A percentile compares a stretch with the other conserved stretches of the same genome.
Evolutionary conservation across 2,329 filamentous ascomycete species (phyloP).

Genomic region (Trichoderma sp.): DNA sequence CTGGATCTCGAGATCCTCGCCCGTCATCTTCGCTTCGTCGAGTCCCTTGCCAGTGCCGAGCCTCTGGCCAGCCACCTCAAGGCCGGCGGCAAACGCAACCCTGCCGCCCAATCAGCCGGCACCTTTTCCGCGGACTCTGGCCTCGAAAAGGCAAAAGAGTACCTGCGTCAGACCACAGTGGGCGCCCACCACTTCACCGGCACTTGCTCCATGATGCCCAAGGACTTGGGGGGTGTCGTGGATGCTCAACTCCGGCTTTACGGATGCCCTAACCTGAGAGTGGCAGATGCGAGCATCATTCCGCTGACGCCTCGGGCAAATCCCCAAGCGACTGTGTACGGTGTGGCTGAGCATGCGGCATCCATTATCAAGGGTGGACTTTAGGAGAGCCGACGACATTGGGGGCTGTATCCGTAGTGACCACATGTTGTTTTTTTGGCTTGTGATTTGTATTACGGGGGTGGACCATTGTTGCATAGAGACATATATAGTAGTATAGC

Average conservation of each 20-base stretch:
- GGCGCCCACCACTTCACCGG: constrained; percentile 48
- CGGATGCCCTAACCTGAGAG: constrained; percentile 26
- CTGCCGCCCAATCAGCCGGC: constrained; percentile 25
- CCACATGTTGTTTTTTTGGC: background rate
- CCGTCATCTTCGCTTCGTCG: constrained; percentile 44
- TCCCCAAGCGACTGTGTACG: constrained; percentile 14
- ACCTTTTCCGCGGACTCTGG: background rate
- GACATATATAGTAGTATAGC: background rate
- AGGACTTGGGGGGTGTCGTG: constrained; percentile 35
- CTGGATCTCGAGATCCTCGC: constrained; percentile 55
- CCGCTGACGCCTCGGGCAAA: constrained; percentile 11
- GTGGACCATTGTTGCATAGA: background rate
- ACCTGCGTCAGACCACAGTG: constrained; percentile 35
- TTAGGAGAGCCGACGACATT: background rate
- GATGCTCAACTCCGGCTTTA: constrained; percentile 24
- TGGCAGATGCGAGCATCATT: constrained; percentile 37
- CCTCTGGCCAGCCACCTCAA: constrained; percentile 42
- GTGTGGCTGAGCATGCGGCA: constrained; percentile 14
- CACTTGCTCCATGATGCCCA: constrained; percentile 49
- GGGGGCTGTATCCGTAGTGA: background rate
- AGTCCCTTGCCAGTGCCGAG: constrained; percentile 35
- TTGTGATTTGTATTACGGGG: background rate
- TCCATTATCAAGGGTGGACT: background rate
- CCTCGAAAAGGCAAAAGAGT: constrained; percentile 32
- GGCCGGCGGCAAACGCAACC: constrained; percentile 33